Conservation (phyloP, 306 rosid species). For the Luffa aegyptiaca region DNA sequence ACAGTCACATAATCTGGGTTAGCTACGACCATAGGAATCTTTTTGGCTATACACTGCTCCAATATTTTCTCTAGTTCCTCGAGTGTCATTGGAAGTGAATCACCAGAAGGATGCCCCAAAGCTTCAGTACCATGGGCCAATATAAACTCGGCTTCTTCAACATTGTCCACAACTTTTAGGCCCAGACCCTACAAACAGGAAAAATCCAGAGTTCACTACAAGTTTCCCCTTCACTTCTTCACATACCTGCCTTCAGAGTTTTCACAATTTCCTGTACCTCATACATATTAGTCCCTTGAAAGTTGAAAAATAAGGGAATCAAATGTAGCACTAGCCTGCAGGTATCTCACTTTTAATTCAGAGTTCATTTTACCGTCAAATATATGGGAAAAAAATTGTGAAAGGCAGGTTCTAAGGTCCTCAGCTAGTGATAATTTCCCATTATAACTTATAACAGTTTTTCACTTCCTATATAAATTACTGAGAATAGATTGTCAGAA, state of each 20-base stretch:
- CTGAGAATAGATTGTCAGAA: background rate
- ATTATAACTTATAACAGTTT: background rate
- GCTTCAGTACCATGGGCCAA: constrained; percentile 97
- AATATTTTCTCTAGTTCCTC: constrained; percentile 66
- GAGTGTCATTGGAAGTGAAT: constrained; percentile 46
- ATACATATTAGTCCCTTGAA: background rate
- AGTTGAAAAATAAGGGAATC: background rate
- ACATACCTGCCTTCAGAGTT: background rate
- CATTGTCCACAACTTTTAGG: constrained; percentile 65
- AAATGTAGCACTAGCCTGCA: background rate
- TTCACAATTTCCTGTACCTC: background rate
- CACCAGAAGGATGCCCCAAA: constrained; percentile 62
- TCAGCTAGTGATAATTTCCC: background rate
- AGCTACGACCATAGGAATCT: constrained; percentile 94
- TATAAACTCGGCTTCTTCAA: constrained; percentile 78
- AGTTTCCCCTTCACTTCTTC: background rate
- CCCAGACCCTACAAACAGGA: constrained; percentile 54
- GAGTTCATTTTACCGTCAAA: background rate
- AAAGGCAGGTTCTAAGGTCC: background rate
- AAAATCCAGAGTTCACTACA: background rate
- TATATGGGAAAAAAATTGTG: background rate
- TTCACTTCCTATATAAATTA: background rate
- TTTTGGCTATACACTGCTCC: constrained; percentile 70
- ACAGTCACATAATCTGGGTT: constrained; percentile 96
- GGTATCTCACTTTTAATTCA: background rate